Conservation (phyloP, 352 stramenopile genomes). For the Plasmopara muralis region DNA sequence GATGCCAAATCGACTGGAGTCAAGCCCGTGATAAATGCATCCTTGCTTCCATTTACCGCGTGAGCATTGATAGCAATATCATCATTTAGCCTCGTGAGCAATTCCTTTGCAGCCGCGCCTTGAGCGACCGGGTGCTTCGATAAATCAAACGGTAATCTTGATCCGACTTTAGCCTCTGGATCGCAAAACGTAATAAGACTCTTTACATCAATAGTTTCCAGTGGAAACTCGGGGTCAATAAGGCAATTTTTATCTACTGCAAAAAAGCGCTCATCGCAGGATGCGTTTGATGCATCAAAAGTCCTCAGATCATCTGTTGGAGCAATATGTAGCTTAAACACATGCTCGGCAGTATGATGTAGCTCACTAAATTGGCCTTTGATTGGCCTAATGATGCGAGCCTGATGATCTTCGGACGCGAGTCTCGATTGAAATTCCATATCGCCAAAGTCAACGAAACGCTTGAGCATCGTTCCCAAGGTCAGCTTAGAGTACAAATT, state of each 20-base stretch:
- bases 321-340: slow-evolving; percentile 21
- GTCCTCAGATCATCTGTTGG: slow-evolving; percentile 8
- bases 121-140: slow-evolving; percentile 81
- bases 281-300: slow-evolving; percentile 75
- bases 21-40: slow-evolving; percentile 62
- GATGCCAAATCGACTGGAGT: slow-evolving; percentile 41
- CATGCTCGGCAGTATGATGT: slow-evolving; percentile 35
- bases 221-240: slow-evolving; percentile 70
- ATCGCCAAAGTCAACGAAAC: slow-evolving; percentile 76
- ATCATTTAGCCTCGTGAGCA: slow-evolving; percentile 87
- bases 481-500: slow-evolving; percentile 82
- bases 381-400: slow-evolving; percentile 42
- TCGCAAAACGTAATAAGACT: slow-evolving; percentile 73
- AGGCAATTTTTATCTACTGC: slow-evolving; percentile 9
- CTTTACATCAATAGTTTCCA: slow-evolving; percentile 61
- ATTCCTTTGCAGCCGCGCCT: slow-evolving; percentile 91
- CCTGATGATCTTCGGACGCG: slow-evolving; percentile 45
- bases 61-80: slow-evolving; percentile 88
- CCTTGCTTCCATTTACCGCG: slow-evolving; percentile 63
- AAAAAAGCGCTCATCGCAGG: slow-evolving; percentile 58
- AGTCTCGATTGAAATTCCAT: slow-evolving; percentile 61
- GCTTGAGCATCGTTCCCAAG: slow-evolving; percentile 68
- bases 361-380: slow-evolving; percentile 62
- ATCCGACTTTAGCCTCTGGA: slow-evolving; percentile 37
- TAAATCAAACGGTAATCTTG: slow-evolving; percentile 90